Conservation (phyloP, 148 eudicot genomes). For the Cornus kousa region DNA sequence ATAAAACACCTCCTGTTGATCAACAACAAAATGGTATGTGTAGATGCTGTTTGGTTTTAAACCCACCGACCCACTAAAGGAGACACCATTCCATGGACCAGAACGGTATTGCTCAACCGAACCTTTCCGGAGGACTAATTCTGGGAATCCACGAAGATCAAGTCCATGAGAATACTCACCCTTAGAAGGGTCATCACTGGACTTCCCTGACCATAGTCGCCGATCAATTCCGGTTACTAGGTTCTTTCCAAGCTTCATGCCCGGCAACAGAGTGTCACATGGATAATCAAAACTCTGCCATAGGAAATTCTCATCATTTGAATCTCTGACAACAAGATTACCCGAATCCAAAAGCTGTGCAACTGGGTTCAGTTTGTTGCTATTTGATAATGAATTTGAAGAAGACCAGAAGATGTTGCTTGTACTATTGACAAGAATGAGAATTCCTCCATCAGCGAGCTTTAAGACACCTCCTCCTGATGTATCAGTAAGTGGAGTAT, state of each 20-base stretch:
- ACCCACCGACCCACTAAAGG: slow-evolving; percentile 11
- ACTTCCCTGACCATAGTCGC: slow-evolving; percentile 9
- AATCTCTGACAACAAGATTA: slow-evolving; percentile 22
- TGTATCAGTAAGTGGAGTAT: neutral
- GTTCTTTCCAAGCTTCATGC: slow-evolving; percentile 18
- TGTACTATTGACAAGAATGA: slow-evolving; percentile 1
- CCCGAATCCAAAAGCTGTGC: slow-evolving; percentile 23
- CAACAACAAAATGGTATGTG: slow-evolving; percentile 1
- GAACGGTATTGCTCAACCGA: neutral
- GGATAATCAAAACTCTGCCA: slow-evolving; percentile 31
- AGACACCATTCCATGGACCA: slow-evolving; percentile 21
- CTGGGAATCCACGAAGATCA: slow-evolving; percentile 15
- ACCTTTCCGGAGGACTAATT: neutral
- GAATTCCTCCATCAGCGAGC: slow-evolving; percentile 1
- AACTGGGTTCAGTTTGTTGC: slow-evolving; percentile 3
- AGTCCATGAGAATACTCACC: slow-evolving; percentile 1
- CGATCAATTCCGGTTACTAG: neutral
- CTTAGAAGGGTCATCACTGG: slow-evolving; percentile 9
- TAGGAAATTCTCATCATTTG: neutral
- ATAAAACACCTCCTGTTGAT: slow-evolving; percentile 9
- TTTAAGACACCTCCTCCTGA: slow-evolving; percentile 6
- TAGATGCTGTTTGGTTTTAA: slow-evolving; percentile 2
- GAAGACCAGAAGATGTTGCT: slow-evolving; percentile 15
- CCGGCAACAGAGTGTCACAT: slow-evolving; percentile 10
- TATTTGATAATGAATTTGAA: neutral